These are phyloP conservation scores for Eutrema salsugineum DNA, from an alignment of 441 rosid genomes.

Conservation along the genomic window DNA sequence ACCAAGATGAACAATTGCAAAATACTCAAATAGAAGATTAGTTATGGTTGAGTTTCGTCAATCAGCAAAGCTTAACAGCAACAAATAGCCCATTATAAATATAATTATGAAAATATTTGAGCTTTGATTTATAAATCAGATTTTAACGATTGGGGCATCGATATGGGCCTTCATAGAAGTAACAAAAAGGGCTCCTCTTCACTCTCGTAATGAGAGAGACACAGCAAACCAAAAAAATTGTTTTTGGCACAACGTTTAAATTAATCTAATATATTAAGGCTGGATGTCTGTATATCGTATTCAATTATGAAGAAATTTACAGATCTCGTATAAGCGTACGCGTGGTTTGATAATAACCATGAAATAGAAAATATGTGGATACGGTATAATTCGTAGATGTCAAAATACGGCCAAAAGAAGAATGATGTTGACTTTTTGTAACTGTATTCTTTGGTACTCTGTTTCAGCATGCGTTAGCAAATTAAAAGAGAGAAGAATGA, in stretches of 20 bases:
- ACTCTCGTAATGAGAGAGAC: no score
- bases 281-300: background rate
- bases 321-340: background rate
- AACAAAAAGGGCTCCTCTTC: no score
- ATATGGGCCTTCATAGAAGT: background rate
- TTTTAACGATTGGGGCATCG: background rate
- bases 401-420: background rate
- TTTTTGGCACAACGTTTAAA: no score
- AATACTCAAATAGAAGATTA: background rate
- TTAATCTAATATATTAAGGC: no score
- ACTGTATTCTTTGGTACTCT: no score
- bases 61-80: background rate
- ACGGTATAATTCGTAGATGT: background rate
- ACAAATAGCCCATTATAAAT: background rate
- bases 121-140: no score
- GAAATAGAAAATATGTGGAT: background rate
- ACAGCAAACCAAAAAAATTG: no score
- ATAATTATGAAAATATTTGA: background rate
- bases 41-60: background rate
- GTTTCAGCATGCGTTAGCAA: no score
- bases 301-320: background rate
- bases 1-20: no score
- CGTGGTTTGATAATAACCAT: background rate
- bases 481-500: no score
- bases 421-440: conserved; percentile 6